Evolutionary conservation across 805 yeast species (phyloP), one percentile per base, ranked within the genome.

Genomic region (Candida maris): DNA sequence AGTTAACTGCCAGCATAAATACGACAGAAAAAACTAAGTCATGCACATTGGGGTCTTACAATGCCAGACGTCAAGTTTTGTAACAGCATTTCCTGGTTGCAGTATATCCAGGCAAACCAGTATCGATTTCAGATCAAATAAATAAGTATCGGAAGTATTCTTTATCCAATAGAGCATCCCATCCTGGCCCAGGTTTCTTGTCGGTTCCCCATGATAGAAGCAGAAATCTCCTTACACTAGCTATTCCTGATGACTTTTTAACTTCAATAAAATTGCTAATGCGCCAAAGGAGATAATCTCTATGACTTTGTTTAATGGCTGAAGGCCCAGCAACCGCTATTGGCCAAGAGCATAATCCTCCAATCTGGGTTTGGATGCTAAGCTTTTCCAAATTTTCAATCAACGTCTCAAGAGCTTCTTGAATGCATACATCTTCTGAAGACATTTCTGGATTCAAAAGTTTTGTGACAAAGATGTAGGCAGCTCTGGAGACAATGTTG

Each of bases 291-390:
- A 36, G 23, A 28, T 28, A 39, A 12, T 29, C 37, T 28, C 30
- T 14, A 10, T 39, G 38, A 4, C 14, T 27, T 22, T 31, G 30
- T 12, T 25, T 17, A 10, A 26, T 21, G 10, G 35, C 34, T 6
- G 37, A 33, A 5, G 30, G 30, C 6, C 38, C 44, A 17, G 37
- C 37, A 27, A 37, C 41, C 13, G 28, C 20, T 3, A 39, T 15
- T 9, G 41, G 30, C 44, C 44, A 39, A 18, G 37, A 23, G 18
- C 37, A 33, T 14, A 33, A 14, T 12, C 30, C 30, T 6, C 31
- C 23, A 26, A 25, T 26, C 12, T 25, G 37, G 5, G 31, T 26
- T 9, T 19, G 23, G 16, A 19, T 17, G 14, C 31, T 26, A 12
- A 33, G 22, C 5, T 33, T 26, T 5, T 33, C 18, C 6, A 33